Evolutionary conservation across 2,329 filamentous ascomycete genomes (phyloP).

Genomic region (Colletotrichum musae): DNA sequence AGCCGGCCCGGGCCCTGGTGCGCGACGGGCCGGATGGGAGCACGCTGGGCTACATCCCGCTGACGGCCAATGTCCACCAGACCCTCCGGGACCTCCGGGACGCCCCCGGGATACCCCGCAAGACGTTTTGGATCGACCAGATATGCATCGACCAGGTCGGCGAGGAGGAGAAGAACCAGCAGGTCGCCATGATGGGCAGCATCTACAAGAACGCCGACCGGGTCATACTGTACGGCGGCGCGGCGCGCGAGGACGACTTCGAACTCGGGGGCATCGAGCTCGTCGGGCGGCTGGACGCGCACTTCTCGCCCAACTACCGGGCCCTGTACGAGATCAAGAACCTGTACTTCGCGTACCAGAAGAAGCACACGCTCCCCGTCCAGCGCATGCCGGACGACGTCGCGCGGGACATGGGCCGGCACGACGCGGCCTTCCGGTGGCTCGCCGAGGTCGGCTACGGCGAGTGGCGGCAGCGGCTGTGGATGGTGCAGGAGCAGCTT

Average conservation of each 20-base stretch:
- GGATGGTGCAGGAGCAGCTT: conserved; percentile 9
- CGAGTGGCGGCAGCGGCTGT: not conserved
- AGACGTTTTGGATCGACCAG: conserved; percentile 12
- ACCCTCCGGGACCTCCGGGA: not conserved
- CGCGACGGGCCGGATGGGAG: not conserved
- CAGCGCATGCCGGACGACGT: not conserved
- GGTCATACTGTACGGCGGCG: not conserved
- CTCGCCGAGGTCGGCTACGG: not conserved
- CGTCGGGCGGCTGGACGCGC: not conserved
- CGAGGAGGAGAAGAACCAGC: conserved; percentile 1
- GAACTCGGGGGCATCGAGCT: not conserved
- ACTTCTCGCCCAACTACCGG: not conserved
- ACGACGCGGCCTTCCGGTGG: not conserved
- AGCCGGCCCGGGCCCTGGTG: not conserved
- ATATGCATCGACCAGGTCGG: conserved; percentile 4
- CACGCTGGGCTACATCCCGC: not conserved
- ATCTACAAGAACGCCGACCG: conserved; percentile 6
- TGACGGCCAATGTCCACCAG: not conserved
- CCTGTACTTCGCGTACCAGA: not conserved
- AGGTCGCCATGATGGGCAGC: conserved; percentile 8
- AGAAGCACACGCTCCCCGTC: not conserved
- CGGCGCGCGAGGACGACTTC: not conserved
- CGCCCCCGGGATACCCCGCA: not conserved
- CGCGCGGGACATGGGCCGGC: not conserved
- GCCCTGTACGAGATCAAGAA: not conserved